Evolutionary conservation across 495 filamentous ascomycete species (phyloP), one percentile per base, ranked within the genome.

Genomic region (Podospora australis): DNA sequence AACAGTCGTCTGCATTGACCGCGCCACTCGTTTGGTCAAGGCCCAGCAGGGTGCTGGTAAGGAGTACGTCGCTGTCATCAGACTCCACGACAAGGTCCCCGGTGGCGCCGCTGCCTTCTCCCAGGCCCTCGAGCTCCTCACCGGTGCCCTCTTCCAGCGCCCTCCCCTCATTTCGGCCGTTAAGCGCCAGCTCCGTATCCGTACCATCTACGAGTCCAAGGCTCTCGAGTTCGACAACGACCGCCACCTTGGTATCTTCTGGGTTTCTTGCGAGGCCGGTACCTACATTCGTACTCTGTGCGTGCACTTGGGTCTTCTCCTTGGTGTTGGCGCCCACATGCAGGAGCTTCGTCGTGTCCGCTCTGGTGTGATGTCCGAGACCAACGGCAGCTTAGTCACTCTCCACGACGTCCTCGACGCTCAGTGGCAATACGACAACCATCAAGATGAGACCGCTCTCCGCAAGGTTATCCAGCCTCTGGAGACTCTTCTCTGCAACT

Each of bases 261-360:
- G 92, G 92, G 94, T 97, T 49, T 91, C 87, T 68, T 98, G 92
- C 67, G 92, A 98, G 70, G 92, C 92, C 51, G 92, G 92, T 60
- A 97, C 92, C 25, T 98, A 98, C 63, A 96, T 98, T 64, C 86
- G 92, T 70, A 97, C 94, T 10, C 80, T 98, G 17, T 98, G 92
- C 71, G 92, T 97, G 29, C 92, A 98, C 71, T 70, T 98, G 54
- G 92, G 92, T 50, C 75, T 97, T 49, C 67, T 98, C 44, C 77
- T 97, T 34, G 92, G 92, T 59, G 89, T 96, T 35, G 92, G 94
- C 54, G 92, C 87, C 9, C 92, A 98, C 69, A 98, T 98, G 92
- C 94, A 98, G 69, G 92, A 98, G 72, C 82, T 98, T 39, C 78
- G 92, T 53, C 82, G 92, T 73, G 92, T 97, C 16, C 79, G 94